These are phyloP conservation scores for Onygenales sp. DNA, from an alignment of 2,329 filamentous ascomycete species.

Conservation along the genomic window DNA sequence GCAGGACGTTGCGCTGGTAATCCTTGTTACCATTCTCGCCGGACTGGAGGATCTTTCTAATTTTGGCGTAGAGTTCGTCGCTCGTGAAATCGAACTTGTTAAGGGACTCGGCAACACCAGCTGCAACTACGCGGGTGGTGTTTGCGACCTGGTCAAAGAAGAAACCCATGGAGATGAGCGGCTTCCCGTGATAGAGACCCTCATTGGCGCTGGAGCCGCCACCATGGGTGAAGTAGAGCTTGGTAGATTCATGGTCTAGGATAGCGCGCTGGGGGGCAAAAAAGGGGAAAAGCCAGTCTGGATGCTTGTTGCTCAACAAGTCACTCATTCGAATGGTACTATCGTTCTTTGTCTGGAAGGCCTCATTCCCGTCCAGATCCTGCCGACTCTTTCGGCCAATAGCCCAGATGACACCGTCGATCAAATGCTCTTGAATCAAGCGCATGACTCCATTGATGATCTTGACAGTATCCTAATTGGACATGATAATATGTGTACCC, in stretches of 20 bases:
- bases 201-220: constrained; percentile 36
- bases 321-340: neutral
- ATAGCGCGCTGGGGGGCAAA: constrained; percentile 36
- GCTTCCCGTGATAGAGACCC: constrained; percentile 30
- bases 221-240: constrained; percentile 34
- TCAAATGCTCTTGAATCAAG: constrained; percentile 16
- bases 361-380: constrained; percentile 6
- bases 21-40: constrained; percentile 21
- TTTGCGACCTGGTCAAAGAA: constrained; percentile 38
- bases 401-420: constrained; percentile 36
- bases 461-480: constrained; percentile 19
- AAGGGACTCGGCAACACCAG: constrained; percentile 27
- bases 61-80: constrained; percentile 15
- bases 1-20: constrained; percentile 24
- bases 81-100: constrained; percentile 30
- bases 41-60: constrained; percentile 19
- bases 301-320: constrained; percentile 11
- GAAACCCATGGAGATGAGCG: constrained; percentile 27
- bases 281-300: constrained; percentile 21
- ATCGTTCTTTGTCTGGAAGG: too few relatives aligned
- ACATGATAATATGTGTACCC: constrained; percentile 33
- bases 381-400: constrained; percentile 15
- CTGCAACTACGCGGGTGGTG: constrained; percentile 23
- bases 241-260: constrained; percentile 24
- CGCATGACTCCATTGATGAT: constrained; percentile 24